Conservation (phyloP, 1,284 basidiomycete species). For the Golubevia pallescens region DNA sequence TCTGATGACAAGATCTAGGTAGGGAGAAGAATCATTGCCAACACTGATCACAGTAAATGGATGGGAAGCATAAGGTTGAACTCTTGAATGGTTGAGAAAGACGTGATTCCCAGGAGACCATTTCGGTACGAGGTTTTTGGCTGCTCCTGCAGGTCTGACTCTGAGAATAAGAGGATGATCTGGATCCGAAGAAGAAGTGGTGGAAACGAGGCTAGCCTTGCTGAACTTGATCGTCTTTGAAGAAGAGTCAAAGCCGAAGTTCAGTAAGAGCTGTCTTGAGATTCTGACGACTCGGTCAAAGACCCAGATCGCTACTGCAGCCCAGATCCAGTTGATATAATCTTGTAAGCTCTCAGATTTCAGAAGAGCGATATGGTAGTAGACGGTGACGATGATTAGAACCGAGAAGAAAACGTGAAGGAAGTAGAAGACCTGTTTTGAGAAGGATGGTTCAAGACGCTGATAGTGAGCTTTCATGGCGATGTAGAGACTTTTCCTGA, state of each 20-base stretch:
- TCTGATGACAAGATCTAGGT: slow-evolving; percentile 25
- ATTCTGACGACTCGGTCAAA: slow-evolving; percentile 29
- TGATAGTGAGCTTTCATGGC: too few relatives aligned
- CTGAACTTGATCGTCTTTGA: slow-evolving; percentile 9
- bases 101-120: slow-evolving; percentile 26
- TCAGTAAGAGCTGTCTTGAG: neutral
- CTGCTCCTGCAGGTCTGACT: slow-evolving; percentile 12
- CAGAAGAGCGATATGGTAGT: slow-evolving; percentile 30
- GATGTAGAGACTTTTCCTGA: slow-evolving; percentile 4
- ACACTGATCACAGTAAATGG: slow-evolving; percentile 32
- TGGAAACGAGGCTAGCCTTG: slow-evolving; percentile 9
- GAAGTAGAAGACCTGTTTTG: slow-evolving; percentile 26
- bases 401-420: slow-evolving; percentile 32
- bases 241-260: slow-evolving; percentile 4
- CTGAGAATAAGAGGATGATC: neutral
- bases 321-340: slow-evolving; percentile 24
- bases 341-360: slow-evolving; percentile 13
- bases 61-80: slow-evolving; percentile 33
- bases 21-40: slow-evolving; percentile 13
- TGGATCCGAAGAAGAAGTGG: slow-evolving; percentile 18
- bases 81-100: slow-evolving; percentile 24
- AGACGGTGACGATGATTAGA: slow-evolving; percentile 23
- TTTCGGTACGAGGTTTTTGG: slow-evolving; percentile 8
- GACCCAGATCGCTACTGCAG: slow-evolving; percentile 22
- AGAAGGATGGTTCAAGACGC: too few relatives aligned